These are phyloP conservation scores for Ogataea paradorogensis DNA, from an alignment of 805 yeast species.

Conservation along the genomic window DNA sequence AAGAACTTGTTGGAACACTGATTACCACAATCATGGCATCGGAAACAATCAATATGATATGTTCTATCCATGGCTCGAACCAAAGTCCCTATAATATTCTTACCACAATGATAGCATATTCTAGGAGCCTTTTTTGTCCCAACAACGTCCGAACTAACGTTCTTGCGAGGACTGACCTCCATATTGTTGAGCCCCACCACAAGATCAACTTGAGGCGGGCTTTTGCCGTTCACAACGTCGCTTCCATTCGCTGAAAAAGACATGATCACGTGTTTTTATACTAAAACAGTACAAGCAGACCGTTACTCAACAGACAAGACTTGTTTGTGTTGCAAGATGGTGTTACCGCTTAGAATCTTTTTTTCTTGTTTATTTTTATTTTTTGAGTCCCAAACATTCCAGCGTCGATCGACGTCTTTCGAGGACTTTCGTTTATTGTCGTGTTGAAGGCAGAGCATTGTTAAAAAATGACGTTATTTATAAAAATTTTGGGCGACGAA, in stretches of 20 bases:
- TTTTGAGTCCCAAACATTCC: conserved; percentile 8
- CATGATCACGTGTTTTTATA: conserved; percentile 2
- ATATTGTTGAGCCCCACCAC: conserved; percentile 2
- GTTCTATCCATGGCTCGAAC: conserved; percentile 80
- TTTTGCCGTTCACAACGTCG: conserved; percentile 1
- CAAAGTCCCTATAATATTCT: conserved; percentile 65
- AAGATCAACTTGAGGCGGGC: conserved; percentile 1
- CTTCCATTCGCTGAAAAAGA: conserved; percentile 3
- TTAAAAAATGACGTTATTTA: no score
- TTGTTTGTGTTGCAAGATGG: background rate
- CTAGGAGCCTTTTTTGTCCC: conserved; percentile 29
- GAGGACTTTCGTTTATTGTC: no score
- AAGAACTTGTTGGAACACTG: conserved; percentile 86
- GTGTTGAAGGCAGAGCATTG: no score
- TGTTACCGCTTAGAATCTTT: conserved; percentile 7
- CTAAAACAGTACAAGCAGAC: background rate
- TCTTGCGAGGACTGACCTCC: conserved; percentile 8
- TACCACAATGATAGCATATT: conserved; percentile 51
- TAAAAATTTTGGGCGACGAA: no score
- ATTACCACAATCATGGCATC: conserved; percentile 78
- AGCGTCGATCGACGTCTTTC: conserved; percentile 8
- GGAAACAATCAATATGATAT: conserved; percentile 85
- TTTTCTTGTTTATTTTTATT: conserved; percentile 7
- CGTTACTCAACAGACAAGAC: background rate
- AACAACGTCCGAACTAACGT: conserved; percentile 16